phyloP scores from a whole-genome alignment of 2,329 filamentous ascomycete species.

The Byssochlamys sp. region DNA sequence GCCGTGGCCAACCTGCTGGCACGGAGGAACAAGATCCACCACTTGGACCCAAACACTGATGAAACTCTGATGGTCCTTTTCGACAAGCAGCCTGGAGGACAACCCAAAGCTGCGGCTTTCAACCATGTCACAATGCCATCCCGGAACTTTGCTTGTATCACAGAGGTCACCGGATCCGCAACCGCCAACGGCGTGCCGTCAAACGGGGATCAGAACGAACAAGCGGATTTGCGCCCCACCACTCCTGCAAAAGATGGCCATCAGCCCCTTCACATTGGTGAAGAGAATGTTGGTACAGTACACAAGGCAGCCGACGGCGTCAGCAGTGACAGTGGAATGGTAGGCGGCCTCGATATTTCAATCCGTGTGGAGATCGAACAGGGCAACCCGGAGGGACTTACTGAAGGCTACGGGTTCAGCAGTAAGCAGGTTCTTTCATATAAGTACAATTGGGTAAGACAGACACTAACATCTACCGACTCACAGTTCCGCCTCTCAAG shows the following conservation, averaged over 20 bases:
- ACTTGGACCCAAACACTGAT: constrained; percentile 53
- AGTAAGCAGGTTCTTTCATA: constrained; percentile 25
- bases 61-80: constrained; percentile 56
- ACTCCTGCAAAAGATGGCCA: constrained; percentile 53
- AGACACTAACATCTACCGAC: background rate
- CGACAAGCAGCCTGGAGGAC: constrained; percentile 49
- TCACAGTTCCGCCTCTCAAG: background rate
- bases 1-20: constrained; percentile 57
- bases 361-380: constrained; percentile 41
- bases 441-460: background rate
- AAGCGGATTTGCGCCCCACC: constrained; percentile 16
- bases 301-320: constrained; percentile 59
- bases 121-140: constrained; percentile 80
- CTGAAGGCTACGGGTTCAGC: constrained; percentile 41
- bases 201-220: constrained; percentile 10
- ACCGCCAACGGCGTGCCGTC: constrained; percentile 6
- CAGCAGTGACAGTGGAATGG: constrained; percentile 25
- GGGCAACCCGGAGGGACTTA: constrained; percentile 29
- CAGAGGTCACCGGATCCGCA: constrained; percentile 36
- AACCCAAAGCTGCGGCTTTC: constrained; percentile 55
- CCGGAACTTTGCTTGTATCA: constrained; percentile 56
- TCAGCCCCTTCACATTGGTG: constrained; percentile 62
- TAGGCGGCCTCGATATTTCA: constrained; percentile 36
- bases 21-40: constrained; percentile 56
- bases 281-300: constrained; percentile 64